Evolutionary conservation across 108 stramenopile species (phyloP).

Genomic region (Hondaea fermentalgiana): DNA sequence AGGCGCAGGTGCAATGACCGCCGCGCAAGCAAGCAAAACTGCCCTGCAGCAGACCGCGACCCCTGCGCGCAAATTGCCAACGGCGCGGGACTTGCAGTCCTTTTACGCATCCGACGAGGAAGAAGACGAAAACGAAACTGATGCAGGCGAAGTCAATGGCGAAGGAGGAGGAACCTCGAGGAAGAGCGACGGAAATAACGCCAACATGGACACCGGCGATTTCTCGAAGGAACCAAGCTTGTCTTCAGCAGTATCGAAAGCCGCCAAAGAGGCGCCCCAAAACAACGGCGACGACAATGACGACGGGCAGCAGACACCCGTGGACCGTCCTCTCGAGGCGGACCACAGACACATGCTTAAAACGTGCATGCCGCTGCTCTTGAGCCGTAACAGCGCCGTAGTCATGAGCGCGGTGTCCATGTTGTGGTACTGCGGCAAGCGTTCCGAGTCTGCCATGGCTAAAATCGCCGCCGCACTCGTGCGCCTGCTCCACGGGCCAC

Average conservation of each 20-base stretch:
- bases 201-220: too few species aligned
- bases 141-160: not conserved
- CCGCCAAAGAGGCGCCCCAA: too few species aligned
- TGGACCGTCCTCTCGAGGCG: constrained; percentile 68
- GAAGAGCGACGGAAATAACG: too few species aligned
- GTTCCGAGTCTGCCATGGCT: not conserved
- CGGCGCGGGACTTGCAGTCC: not conserved
- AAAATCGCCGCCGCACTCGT: constrained; percentile 86
- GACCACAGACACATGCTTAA: constrained; percentile 79
- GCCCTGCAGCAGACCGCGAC: not conserved
- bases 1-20: not conserved
- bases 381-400: constrained; percentile 83
- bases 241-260: too few species aligned
- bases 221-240: too few species aligned
- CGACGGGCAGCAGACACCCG: not conserved
- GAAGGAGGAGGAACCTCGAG: not conserved
- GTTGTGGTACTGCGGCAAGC: not conserved
- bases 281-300: too few species aligned
- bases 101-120: constrained; percentile 1
- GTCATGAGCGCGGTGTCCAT: constrained; percentile 61
- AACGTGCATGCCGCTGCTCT: constrained; percentile 77
- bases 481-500: constrained; percentile 76
- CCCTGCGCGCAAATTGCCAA: not conserved
- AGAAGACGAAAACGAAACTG: not conserved
- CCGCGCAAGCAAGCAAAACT: too few species aligned